These are phyloP conservation scores for Plantago major DNA, from an alignment of 257 asterid genomes.

Conservation along the genomic window DNA sequence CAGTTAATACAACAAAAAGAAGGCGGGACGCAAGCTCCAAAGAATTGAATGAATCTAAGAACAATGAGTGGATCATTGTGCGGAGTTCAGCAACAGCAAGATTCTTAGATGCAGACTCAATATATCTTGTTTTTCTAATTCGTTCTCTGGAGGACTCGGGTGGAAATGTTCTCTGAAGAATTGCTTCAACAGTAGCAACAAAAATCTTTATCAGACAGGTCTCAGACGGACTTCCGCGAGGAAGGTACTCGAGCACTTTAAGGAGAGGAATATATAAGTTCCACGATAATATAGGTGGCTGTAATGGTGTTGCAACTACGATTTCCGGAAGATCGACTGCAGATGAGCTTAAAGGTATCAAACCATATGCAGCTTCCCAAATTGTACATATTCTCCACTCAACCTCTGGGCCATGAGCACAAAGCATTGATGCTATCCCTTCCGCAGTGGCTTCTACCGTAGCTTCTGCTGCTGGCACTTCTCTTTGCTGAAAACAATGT, in stretches of 20 bases:
- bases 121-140: conserved; percentile 64
- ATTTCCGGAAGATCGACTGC: conserved; percentile 97
- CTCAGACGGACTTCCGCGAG: conserved; percentile 98
- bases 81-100: conserved; percentile 96
- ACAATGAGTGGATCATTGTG: conserved; percentile 89
- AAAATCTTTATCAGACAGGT: conserved; percentile 95
- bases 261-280: conserved; percentile 87
- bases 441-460: conserved; percentile 96
- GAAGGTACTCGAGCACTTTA: conserved; percentile 92
- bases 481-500: conserved; percentile 48
- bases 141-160: conserved; percentile 78
- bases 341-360: conserved; percentile 90
- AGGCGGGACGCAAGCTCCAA: conserved; percentile 93
- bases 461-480: conserved; percentile 77
- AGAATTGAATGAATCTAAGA: conserved; percentile 81
- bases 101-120: conserved; percentile 81
- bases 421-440: conserved; percentile 99
- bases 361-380: conserved; percentile 99
- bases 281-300: conserved; percentile 93
- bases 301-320: conserved; percentile 90
- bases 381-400: conserved; percentile 99
- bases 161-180: conserved; percentile 92
- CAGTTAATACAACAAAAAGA: conserved; percentile 90
- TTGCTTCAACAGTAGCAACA: conserved; percentile 95
- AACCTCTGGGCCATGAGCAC: conserved; percentile 98